Conservation (phyloP, 805 yeast species). For the Kockiozyma suomiensis region DNA sequence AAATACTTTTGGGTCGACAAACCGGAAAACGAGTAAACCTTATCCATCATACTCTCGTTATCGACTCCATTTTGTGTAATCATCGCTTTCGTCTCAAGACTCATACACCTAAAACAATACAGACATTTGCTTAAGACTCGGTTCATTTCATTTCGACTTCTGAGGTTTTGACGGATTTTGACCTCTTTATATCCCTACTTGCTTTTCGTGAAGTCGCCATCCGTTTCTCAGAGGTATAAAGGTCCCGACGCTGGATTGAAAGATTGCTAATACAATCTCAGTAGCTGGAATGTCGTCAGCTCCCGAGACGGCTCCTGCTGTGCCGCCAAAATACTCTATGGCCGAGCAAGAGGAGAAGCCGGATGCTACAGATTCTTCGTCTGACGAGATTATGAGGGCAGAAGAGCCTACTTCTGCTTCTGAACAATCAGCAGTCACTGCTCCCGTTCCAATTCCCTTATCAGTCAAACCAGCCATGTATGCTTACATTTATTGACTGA, state of each 20-base stretch:
- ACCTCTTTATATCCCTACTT: too few species aligned
- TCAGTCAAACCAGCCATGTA: neutral
- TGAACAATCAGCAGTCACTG: neutral
- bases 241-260: neutral
- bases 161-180: too few species aligned
- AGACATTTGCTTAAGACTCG: too few species aligned
- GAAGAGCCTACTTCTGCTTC: neutral
- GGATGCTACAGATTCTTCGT: neutral
- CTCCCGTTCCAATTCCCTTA: slow-evolving; percentile 1
- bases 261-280: neutral
- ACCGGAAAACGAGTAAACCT: neutral
- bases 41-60: neutral
- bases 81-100: too few species aligned
- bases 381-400: neutral
- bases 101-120: too few species aligned
- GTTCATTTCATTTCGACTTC: too few species aligned
- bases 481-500: neutral
- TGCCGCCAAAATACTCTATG: neutral
- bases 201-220: neutral
- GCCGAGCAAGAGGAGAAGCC: neutral
- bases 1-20: neutral
- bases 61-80: neutral
- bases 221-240: neutral
- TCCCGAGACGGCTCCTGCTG: neutral
- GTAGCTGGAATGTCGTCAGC: slow-evolving; percentile 1